These are phyloP conservation scores for Leucocoprinus leucothites DNA, from an alignment of 768 basidiomycete species.

Conservation along the genomic window DNA sequence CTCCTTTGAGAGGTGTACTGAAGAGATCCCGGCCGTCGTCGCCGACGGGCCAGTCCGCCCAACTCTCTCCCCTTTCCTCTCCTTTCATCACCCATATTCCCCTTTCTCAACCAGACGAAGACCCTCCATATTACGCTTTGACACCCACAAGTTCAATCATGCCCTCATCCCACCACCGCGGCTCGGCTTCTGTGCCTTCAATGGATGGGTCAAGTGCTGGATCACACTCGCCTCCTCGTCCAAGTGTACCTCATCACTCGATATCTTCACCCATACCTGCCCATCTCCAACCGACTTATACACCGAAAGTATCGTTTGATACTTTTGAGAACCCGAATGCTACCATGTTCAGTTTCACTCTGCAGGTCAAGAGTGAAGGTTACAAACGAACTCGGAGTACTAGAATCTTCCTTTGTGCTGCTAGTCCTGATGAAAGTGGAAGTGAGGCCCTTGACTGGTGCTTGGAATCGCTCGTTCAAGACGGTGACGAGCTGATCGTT, in stretches of 20 bases:
- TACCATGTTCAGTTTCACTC: constrained; percentile 85
- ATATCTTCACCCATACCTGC: background rate
- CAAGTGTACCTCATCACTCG: background rate
- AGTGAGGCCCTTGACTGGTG: constrained; percentile 89
- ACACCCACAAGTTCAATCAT: constrained; percentile 12
- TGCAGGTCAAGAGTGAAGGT: constrained; percentile 80
- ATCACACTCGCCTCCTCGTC: constrained; percentile 16
- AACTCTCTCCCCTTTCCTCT: constrained; percentile 11
- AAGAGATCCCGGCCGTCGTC: constrained; percentile 14
- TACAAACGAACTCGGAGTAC: constrained; percentile 75
- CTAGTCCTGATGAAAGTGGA: constrained; percentile 86
- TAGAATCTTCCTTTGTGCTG: constrained; percentile 86
- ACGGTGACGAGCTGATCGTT: constrained; percentile 91
- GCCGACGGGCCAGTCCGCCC: constrained; percentile 11
- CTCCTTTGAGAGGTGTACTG: constrained; percentile 16
- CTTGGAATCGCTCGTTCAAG: constrained; percentile 79
- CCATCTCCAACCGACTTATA: constrained; percentile 33
- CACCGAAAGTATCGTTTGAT: constrained; percentile 80
- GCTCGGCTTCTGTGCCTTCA: background rate
- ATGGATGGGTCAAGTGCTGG: background rate
- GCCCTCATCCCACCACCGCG: background rate
- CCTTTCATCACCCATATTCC: constrained; percentile 12
- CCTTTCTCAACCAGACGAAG: constrained; percentile 6
- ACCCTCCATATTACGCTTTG: constrained; percentile 7
- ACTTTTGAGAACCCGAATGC: constrained; percentile 82